Base-by-base conservation (phyloP, 1,284 basidiomycete genomes). In the Malassezia slooffiae region DNA sequence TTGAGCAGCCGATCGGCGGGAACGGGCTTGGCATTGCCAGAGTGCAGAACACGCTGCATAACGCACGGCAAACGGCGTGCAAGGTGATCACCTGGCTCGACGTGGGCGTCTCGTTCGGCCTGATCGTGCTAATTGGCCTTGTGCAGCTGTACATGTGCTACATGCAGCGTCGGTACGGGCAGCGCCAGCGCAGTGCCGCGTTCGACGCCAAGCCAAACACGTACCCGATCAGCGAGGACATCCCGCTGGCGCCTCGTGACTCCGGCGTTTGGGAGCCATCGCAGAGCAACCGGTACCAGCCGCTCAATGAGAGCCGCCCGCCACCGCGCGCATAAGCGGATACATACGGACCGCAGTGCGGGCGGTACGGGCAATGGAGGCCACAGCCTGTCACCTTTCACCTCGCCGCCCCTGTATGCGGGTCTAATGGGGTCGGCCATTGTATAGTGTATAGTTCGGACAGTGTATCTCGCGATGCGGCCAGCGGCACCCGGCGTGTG, bases 101-200 rank as follows among this genome's bases (percentile, higher is more conserved):
- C 46, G 55, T 62, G 11, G 66, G 66, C 23, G 46, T 55, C 21
- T 64, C 66, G 62, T 58, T 47, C 5, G 54, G 57, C 6, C 37
- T 69, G 32, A 51, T 67, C 16, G 41, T 58, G 3, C 30, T 69
- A 24, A 52, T 69, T 37, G 62, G 59, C 4, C 35, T 69, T n/a
- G 62, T 48, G 31, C 62, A 69, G 50, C 52, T 67, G 43, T 69
- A 66, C 55, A 67, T 69, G 66, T 54, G 58, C 49, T 54, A 48
- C 40, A 52, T 55, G 24, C 62, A 64, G 49, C 40, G 54, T 2
- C 47, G 50, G 12, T 69, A 69, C 41, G 66, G 66, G 9, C 45
- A 58, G 33, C 43, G 57, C 21, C 62, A 65, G 36, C 46, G 62
- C 16, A 35, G 19, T 17, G 52, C 52, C 41, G 49, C 54, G 16